phyloP scores from a whole-genome alignment of 768 basidiomycete species.

The Mycena latifolia region DNA sequence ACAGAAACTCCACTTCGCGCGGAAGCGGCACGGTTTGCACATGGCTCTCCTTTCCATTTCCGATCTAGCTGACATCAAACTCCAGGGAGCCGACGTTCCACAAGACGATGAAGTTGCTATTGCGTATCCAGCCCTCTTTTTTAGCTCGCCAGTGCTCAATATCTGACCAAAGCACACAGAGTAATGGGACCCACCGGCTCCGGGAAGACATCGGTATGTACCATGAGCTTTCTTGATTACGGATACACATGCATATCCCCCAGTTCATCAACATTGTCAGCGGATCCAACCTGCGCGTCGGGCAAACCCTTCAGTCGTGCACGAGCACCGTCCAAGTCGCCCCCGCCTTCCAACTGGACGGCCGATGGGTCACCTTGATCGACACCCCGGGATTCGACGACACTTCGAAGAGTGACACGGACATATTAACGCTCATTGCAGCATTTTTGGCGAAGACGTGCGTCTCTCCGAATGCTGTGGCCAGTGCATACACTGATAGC shows the following conservation, averaged over 20 bases:
- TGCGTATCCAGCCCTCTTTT: background rate
- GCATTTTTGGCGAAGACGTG: conserved; percentile 51
- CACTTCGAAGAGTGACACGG: conserved; percentile 59
- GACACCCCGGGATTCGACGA: conserved; percentile 76
- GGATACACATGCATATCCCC: background rate
- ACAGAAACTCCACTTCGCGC: conserved; percentile 8
- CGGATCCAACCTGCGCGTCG: conserved; percentile 60
- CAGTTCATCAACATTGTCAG: conserved; percentile 49
- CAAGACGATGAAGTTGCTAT: conserved; percentile 9
- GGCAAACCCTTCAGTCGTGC: conserved; percentile 62
- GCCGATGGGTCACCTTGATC: conserved; percentile 57
- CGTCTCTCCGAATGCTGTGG: conserved; percentile 15
- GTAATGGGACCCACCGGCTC: conserved; percentile 26
- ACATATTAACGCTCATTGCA: conserved; percentile 64
- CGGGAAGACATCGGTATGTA: conserved; percentile 22
- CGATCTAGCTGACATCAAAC: background rate
- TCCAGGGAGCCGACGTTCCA: background rate
- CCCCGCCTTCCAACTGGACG: conserved; percentile 48
- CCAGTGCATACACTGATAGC: background rate
- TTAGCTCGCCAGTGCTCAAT: background rate
- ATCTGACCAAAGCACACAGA: background rate
- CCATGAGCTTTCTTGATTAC: no score
- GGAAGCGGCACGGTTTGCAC: conserved; percentile 12
- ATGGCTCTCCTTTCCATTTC: background rate
- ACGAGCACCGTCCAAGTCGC: conserved; percentile 60